Evolutionary conservation across 139 green algal species (phyloP), one percentile per base, ranked within the genome.

Genomic region (Monoraphidium neglectum): DNA sequence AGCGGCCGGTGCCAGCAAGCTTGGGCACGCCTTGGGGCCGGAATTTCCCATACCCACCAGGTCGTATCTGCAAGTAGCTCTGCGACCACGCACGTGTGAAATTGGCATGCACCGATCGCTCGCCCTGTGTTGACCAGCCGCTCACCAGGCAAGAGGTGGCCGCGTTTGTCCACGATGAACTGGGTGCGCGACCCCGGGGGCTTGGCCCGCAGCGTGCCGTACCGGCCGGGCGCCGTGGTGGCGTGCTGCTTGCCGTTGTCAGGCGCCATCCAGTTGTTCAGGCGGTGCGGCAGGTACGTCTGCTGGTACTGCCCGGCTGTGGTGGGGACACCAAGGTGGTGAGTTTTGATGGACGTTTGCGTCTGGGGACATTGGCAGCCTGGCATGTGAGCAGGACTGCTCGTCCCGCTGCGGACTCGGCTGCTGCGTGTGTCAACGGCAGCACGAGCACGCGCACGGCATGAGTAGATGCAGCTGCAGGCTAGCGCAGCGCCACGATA

Each of bases 81-180:
- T 60, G 18, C 18, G 21, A 21, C 51, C 18, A 60, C 21, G 18
- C 51, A 18, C 51, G n/a, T n/a, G n/a, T n/a, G n/a, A n/a, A 60
- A 60, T 60, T 60, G 51, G 51, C 51, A 60, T 60, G 8, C 21
- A 36, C n/a, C 65, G 56, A 24, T 24, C 24, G 26, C 38, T 26
- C 37, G 23, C 30, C 21, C 28, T 5, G 60, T 72, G 61, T 77
- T 18, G 33, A 74, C 68, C 65, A 76, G 78, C 10, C 26, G 26
- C 37, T 83, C 70, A 70, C 75, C 72, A 67, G 68, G 76, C 32
- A 81, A 59, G 30, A 90, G 57, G 70, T 87, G 82, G 12, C 85
- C 85, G 4, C 78, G 84, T 26, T 81, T 69, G 49, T 84, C 82
- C 4, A 80, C 82, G 16, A 90, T 82, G 56, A 85, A 85, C 10